Conservation (phyloP, 2,329 filamentous ascomycete genomes). For the Rhynchosporium graminicola region DNA sequence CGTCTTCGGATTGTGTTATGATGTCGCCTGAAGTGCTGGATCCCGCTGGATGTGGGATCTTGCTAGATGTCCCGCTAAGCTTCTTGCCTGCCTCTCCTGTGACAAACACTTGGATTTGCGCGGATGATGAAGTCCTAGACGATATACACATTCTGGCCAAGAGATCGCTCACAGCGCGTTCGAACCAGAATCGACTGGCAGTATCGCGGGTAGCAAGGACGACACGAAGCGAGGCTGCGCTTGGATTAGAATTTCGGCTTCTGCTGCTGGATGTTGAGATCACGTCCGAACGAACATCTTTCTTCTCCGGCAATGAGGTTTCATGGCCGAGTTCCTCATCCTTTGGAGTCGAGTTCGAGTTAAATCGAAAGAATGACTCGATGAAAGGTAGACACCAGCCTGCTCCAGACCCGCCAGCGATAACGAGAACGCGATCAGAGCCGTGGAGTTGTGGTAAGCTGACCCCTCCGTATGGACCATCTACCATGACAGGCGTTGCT, state of each 20-base stretch:
- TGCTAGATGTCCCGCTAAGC: neutral
- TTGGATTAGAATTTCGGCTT: neutral
- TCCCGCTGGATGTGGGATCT: neutral
- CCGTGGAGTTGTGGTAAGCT: neutral
- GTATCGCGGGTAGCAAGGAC: slow-evolving; percentile 43
- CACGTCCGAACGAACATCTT: neutral
- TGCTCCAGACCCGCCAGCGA: neutral
- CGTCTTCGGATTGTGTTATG: neutral
- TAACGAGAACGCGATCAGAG: neutral
- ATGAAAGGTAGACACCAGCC: neutral
- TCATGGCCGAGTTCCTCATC: neutral
- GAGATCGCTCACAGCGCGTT: slow-evolving; percentile 38
- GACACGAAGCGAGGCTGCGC: slow-evolving; percentile 35
- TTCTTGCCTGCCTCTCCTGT: neutral
- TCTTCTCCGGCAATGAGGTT: neutral
- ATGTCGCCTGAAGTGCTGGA: neutral
- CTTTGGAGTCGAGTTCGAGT: neutral
- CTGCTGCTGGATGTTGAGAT: neutral
- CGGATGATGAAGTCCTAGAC: neutral
- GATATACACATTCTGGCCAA: slow-evolving; percentile 28
- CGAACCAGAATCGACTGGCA: slow-evolving; percentile 43
- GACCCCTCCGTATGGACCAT: neutral
- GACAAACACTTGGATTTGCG: neutral
- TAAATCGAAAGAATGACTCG: neutral
- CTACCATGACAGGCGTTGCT: neutral